Evolutionary conservation across 495 filamentous ascomycete species (phyloP).

Genomic region (Neurospora tetraspora): DNA sequence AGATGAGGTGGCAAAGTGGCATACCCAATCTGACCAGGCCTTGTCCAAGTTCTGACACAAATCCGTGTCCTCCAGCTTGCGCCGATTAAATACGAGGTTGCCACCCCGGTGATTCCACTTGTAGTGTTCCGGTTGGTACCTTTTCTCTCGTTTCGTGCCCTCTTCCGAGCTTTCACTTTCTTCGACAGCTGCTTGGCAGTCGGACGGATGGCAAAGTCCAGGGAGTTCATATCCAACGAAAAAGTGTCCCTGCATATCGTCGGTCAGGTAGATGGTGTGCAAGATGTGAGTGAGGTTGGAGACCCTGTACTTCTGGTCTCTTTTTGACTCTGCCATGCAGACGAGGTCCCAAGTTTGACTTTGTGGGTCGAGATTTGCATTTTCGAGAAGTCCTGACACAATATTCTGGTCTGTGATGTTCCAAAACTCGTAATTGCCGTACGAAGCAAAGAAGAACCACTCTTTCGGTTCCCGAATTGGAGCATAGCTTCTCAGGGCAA

Average conservation of each 20-base stretch:
- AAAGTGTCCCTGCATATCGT: neutral
- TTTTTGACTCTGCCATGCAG: neutral
- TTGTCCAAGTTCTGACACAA: neutral
- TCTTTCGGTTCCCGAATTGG: neutral
- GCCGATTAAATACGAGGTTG: conserved; percentile 2
- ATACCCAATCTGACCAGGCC: conserved; percentile 3
- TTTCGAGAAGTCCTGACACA: neutral
- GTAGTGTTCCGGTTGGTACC: neutral
- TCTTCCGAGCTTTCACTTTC: neutral
- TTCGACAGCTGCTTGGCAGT: neutral
- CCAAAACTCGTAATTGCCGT: neutral
- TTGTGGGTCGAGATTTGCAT: neutral
- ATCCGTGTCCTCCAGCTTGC: neutral
- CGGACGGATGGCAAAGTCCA: neutral
- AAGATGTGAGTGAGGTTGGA: neutral
- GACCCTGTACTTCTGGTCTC: neutral
- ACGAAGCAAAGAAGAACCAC: neutral
- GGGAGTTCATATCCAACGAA: neutral
- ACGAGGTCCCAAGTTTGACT: neutral
- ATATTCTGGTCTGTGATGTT: neutral
- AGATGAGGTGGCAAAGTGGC: neutral
- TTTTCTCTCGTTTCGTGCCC: neutral
- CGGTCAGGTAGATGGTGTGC: conserved; percentile 1
- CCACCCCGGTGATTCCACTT: neutral
- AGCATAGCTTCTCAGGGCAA: neutral